Base-by-base conservation (phyloP, 257 asterid species). In the Linderniella brevidens region DNA sequence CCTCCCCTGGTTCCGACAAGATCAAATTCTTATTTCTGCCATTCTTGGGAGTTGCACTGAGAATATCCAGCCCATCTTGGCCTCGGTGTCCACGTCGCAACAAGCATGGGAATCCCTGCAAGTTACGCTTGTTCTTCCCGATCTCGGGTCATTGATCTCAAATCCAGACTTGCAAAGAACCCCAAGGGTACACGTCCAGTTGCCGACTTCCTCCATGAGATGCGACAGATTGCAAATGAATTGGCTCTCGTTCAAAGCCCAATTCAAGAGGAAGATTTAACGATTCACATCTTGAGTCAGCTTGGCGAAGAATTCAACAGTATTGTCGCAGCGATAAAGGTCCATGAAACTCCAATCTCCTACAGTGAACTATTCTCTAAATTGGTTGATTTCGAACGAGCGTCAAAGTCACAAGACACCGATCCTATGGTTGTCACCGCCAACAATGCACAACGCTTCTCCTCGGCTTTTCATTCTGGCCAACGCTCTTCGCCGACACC, bases 1-100 rank as follows among this genome's bases (percentile, higher is more conserved):
- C 17, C 8, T 4, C 17, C 1, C 18, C 9, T 43, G 17, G 48
- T 43, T 11, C 17, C 17, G 48, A 3, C 48, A 43, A 43, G 48
- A 43, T 43, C 48, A 14, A 13, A 43, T 13, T 8, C 15, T 43
- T 17, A 1, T 43, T 8, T n/a, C 19, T 10, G 48, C 48, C n/a
- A 11, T 43, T 9, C 17, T 43, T 8, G 48, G 48, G 2, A 43
- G 48, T 43, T 43, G 48, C 17, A n/a, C 48, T n/a, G 48, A 43
- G 0, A 43, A 3, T 11, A 11, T 43, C 11, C 48, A 43, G 18
- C 17, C 3, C 5, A 9, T 43, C 0, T n/a, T 43, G 15, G 15
- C 48, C 9, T 43, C 48, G 15, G 48, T 17, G n/a, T 0, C 9
- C 15, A 43, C 48, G 0, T 15, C 48, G 3, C 1, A 0, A 43